Conservation (phyloP, 2,329 filamentous ascomycete species). For the Talaromyces sp. region DNA sequence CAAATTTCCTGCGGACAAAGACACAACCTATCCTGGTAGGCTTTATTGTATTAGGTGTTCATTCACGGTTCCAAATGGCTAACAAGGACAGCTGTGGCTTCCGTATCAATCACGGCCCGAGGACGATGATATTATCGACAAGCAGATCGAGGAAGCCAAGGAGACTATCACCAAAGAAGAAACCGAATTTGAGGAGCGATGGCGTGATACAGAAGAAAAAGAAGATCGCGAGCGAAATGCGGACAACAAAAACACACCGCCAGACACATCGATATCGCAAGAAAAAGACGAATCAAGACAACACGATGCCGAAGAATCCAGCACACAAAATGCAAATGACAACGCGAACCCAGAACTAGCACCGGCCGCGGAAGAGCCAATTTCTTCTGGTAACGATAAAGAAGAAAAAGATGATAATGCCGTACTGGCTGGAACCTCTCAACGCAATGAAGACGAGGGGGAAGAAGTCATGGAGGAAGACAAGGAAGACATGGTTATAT, state of each 20-base stretch:
- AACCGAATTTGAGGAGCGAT: slow-evolving; percentile 54
- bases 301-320: slow-evolving; percentile 19
- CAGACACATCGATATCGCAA: slow-evolving; percentile 40
- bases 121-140: slow-evolving; percentile 66
- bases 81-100: slow-evolving; percentile 64
- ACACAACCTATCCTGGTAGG: slow-evolving; percentile 69
- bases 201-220: slow-evolving; percentile 29
- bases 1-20: slow-evolving; percentile 68
- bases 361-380: slow-evolving; percentile 12
- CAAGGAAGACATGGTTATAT: slow-evolving; percentile 87
- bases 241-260: slow-evolving; percentile 17
- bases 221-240: slow-evolving; percentile 25
- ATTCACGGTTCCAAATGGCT: neutral
- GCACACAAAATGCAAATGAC: slow-evolving; percentile 16
- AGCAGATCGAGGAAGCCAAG: slow-evolving; percentile 64
- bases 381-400: slow-evolving; percentile 23
- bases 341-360: slow-evolving; percentile 4
- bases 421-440: slow-evolving; percentile 22
- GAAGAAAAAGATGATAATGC: slow-evolving; percentile 31
- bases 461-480: slow-evolving; percentile 77
- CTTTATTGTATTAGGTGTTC: slow-evolving; percentile 14
- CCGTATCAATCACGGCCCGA: slow-evolving; percentile 69
- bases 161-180: slow-evolving; percentile 60
- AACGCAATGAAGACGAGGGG: slow-evolving; percentile 59
- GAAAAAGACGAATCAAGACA: slow-evolving; percentile 20